These are phyloP conservation scores for Coemansia sp. DNA, from an alignment of 192 early-diverging fungal genomes.

Conservation along the genomic window DNA sequence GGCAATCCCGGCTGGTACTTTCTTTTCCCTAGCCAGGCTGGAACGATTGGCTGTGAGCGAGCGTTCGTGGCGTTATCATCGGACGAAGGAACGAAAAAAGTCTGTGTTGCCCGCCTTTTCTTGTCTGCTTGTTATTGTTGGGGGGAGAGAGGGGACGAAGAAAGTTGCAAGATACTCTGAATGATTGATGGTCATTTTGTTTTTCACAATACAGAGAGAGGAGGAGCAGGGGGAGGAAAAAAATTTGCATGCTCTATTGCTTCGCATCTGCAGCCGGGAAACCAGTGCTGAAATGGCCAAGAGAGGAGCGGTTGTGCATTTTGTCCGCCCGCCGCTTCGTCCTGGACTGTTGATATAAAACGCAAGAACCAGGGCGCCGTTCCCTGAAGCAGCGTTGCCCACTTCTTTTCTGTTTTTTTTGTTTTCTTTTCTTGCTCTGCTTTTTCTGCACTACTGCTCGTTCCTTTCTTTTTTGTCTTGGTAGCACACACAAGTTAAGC, in stretches of 20 bases:
- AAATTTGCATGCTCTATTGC: neutral
- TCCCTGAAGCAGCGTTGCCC: neutral
- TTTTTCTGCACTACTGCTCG: constrained; percentile 1
- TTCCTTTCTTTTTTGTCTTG: neutral
- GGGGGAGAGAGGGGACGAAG: too few relatives aligned
- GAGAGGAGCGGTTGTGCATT: neutral
- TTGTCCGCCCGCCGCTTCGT: neutral
- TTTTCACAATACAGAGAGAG: neutral
- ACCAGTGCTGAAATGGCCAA: neutral
- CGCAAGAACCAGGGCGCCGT: neutral
- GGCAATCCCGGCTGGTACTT: constrained; percentile 23
- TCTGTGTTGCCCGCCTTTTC: neutral
- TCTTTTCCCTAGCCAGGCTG: neutral
- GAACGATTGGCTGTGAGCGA: constrained; percentile 21
- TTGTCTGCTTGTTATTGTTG: too few relatives aligned
- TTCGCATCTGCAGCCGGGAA: neutral
- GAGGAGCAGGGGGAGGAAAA: neutral
- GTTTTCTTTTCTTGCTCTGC: constrained; percentile 4
- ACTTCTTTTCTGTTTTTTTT: constrained; percentile 2
- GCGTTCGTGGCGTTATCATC: constrained; percentile 25
- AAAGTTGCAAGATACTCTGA: too few relatives aligned
- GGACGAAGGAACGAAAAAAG: neutral
- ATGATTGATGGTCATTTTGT: neutral
- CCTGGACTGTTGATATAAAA: neutral
- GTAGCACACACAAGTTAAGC: neutral